Evolutionary conservation across 331 rosid species (phyloP), one percentile per base, ranked within the genome.

Genomic region (Telfairia occidentalis): DNA sequence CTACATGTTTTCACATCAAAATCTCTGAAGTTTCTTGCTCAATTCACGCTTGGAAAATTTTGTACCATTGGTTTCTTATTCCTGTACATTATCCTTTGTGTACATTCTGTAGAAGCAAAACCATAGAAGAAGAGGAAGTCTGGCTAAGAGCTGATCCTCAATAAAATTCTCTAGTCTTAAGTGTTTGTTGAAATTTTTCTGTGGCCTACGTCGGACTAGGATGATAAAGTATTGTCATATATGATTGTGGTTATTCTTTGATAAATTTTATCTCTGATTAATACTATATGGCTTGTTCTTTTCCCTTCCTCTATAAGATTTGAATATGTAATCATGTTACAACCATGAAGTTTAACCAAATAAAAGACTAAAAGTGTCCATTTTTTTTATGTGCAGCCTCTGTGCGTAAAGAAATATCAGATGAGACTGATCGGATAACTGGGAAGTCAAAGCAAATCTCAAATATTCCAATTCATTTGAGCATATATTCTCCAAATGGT

Each of bases 401-500:
- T 45, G 99, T 95, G 69, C 88, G 99, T 48, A 92, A 87, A 88
- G 99, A 95, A 84, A 95, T 95, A 64, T 71, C 85, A 18, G 99
- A 95, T 74, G 99, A 95, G 85, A 95, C 97, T 37, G 99, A 95
- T 83, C 97, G 97, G 54, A 89, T 95, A 69, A 95, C 99, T 74
- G 99, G 99, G 84, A 87, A 85, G 89, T 11, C 94, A 70, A 95
- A 95, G 80, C 96, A 89, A 65, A 95, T 95, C 77, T 95, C 99
- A n/a, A 90, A 95, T 42, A 21, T 88, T 81, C 99, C 99, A 63
- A 95, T 95, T 85, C 99, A 95, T 5, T 94, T 95, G 78, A 95
- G 99, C 90, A 95, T 95, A 74, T 91, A 92, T 85, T 95, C 99
- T 79, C 97, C 99, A 75, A 81, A 90, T 83, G 99, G 99, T 95